A percentile compares a stretch with the other conserved stretches of the same genome.
Conservation (phyloP, 768 basidiomycete genomes). For the Holtermannia corniformis region DNA sequence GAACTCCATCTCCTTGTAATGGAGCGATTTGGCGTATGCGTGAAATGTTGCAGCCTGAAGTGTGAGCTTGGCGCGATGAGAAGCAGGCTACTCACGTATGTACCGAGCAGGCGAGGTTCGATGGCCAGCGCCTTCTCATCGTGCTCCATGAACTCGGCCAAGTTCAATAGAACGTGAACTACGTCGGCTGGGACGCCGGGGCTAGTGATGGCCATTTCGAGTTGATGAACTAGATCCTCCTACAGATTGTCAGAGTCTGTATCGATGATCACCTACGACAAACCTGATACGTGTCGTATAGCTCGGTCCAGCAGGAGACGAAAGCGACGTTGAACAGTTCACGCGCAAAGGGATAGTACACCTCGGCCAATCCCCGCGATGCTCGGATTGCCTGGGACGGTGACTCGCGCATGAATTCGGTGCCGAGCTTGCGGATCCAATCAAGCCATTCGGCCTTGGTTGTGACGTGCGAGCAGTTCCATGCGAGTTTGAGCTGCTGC, state of each 20-base stretch:
- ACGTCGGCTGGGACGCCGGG: conserved; percentile 71
- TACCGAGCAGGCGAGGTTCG: conserved; percentile 82
- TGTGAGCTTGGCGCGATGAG: conserved; percentile 3
- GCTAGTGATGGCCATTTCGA: conserved; percentile 71
- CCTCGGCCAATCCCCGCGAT: conserved; percentile 86
- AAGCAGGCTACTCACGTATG: conserved; percentile 48
- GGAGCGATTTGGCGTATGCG: conserved; percentile 93
- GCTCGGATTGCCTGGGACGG: conserved; percentile 96
- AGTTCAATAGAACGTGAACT: conserved; percentile 78
- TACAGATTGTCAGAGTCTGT: conserved; percentile 42
- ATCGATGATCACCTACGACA: conserved; percentile 12
- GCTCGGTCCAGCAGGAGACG: conserved; percentile 90
- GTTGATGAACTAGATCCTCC: conserved; percentile 89
- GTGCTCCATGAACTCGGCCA: conserved; percentile 98
- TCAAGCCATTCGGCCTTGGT: conserved; percentile 77
- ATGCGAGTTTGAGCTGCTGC: conserved; percentile 91
- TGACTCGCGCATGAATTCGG: conserved; percentile 96
- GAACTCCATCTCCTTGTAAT: conserved; percentile 97
- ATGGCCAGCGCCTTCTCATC: conserved; percentile 93
- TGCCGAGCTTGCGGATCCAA: conserved; percentile 87
- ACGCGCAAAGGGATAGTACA: conserved; percentile 78
- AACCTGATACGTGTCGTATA: conserved; percentile 95
- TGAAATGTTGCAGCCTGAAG: conserved; percentile 70
- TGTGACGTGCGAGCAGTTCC: conserved; percentile 71
- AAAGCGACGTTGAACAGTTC: conserved; percentile 98